phyloP scores from a whole-genome alignment of 1,284 basidiomycete species.

The Microbotryum saponariae region DNA sequence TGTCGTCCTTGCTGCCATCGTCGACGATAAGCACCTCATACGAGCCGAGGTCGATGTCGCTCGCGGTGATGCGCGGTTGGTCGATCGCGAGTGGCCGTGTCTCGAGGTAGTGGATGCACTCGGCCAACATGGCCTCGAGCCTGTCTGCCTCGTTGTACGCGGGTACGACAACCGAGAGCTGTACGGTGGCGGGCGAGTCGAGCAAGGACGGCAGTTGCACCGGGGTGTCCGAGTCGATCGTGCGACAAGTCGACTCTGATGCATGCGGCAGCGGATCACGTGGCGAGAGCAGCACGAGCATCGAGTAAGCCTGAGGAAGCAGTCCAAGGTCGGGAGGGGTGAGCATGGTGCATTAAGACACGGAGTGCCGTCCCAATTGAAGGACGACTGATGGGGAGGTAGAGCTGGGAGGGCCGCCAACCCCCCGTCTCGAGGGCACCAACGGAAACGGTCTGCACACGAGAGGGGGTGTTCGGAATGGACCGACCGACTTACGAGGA shows the following conservation, averaged over 20 bases:
- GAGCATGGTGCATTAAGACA: no score
- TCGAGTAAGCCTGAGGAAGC: slow-evolving; percentile 13
- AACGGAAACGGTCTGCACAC: neutral
- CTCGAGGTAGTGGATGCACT: slow-evolving; percentile 52
- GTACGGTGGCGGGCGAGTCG: slow-evolving; percentile 29
- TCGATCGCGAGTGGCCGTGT: slow-evolving; percentile 47
- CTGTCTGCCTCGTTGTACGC: slow-evolving; percentile 81
- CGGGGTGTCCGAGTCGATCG: slow-evolving; percentile 1
- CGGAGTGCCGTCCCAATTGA: no score
- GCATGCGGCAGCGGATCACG: neutral
- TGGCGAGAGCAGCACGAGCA: slow-evolving; percentile 21
- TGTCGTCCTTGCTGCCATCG: slow-evolving; percentile 76
- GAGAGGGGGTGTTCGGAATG: neutral
- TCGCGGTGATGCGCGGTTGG: slow-evolving; percentile 9
- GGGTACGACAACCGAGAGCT: slow-evolving; percentile 71
- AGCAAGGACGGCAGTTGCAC: slow-evolving; percentile 40
- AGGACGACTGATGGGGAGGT: no score
- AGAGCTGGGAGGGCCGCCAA: no score
- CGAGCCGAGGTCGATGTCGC: slow-evolving; percentile 9
- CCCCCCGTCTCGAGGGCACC: no score
- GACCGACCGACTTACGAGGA: neutral
- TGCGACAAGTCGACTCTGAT: slow-evolving; percentile 20
- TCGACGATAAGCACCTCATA: slow-evolving; percentile 81
- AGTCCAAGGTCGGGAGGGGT: neutral
- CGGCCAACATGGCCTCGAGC: slow-evolving; percentile 70